Conservation (phyloP, 2,329 filamentous ascomycete species). For the Annulohypoxylon truncatum region DNA sequence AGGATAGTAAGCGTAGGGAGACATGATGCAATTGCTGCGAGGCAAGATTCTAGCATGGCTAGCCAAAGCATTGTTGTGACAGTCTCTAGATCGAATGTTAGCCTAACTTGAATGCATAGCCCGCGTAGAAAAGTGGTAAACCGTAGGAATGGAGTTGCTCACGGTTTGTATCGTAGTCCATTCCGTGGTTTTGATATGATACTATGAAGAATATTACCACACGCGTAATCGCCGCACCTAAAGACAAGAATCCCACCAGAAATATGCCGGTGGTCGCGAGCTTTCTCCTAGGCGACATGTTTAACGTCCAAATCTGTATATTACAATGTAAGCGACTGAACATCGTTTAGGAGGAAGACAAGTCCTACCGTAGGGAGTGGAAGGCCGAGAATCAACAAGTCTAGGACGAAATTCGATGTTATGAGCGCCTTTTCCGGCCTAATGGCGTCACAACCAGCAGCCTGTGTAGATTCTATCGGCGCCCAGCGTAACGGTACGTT, state of each 20-base stretch:
- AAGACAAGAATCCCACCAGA: background rate
- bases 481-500: background rate
- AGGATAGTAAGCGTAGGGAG: background rate
- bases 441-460: background rate
- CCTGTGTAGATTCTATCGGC: background rate
- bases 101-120: background rate
- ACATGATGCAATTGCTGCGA: constrained; percentile 1
- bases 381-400: background rate
- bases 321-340: background rate
- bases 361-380: constrained; percentile 1
- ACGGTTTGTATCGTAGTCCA: background rate
- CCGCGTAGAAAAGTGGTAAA: background rate
- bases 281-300: background rate
- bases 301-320: background rate
- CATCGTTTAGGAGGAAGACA: background rate
- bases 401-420: background rate
- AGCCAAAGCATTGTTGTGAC: background rate
- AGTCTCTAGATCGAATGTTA: background rate
- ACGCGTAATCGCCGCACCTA: background rate
- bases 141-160: background rate
- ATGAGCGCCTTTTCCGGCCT: background rate
- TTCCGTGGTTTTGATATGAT: background rate
- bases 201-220: background rate
- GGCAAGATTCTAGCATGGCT: background rate
- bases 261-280: background rate